Evolutionary conservation across 1,284 basidiomycete species (phyloP).

Genomic region (Ceratobasidium sp.): DNA sequence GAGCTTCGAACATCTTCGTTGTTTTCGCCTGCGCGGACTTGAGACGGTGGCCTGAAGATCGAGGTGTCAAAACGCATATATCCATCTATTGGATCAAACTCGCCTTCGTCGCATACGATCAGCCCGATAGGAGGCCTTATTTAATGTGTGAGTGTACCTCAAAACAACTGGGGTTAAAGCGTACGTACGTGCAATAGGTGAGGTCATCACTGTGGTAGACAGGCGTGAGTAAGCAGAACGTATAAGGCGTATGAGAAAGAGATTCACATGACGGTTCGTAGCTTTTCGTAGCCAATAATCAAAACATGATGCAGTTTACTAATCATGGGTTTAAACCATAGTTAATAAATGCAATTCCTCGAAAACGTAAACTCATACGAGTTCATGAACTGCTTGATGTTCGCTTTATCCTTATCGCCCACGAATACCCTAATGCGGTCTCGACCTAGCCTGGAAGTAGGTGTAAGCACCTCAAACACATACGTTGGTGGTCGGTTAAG

Average conservation of each 20-base stretch:
- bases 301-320: slow-evolving; percentile 83
- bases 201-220: slow-evolving; percentile 65
- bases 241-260: neutral
- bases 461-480: neutral
- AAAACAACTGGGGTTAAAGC: neutral
- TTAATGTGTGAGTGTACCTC: neutral
- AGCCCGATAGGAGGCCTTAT: slow-evolving; percentile 87
- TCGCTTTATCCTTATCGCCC: slow-evolving; percentile 80
- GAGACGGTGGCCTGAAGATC: slow-evolving; percentile 80
- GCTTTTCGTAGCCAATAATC: slow-evolving; percentile 94
- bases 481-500: neutral
- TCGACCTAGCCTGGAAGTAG: slow-evolving; percentile 69
- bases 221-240: neutral
- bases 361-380: slow-evolving; percentile 59
- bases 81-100: slow-evolving; percentile 36
- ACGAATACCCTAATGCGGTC: slow-evolving; percentile 83
- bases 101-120: slow-evolving; percentile 95
- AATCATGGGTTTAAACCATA: slow-evolving; percentile 26
- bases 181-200: slow-evolving; percentile 68
- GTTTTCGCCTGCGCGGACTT: slow-evolving; percentile 96
- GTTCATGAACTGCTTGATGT: slow-evolving; percentile 79
- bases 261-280: slow-evolving; percentile 79
- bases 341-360: slow-evolving; percentile 1
- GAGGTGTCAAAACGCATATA: neutral
- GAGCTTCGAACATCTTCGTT: slow-evolving; percentile 84